Evolutionary conservation across 805 yeast species (phyloP).

Genomic region (Grigorovia transvaalensis): DNA sequence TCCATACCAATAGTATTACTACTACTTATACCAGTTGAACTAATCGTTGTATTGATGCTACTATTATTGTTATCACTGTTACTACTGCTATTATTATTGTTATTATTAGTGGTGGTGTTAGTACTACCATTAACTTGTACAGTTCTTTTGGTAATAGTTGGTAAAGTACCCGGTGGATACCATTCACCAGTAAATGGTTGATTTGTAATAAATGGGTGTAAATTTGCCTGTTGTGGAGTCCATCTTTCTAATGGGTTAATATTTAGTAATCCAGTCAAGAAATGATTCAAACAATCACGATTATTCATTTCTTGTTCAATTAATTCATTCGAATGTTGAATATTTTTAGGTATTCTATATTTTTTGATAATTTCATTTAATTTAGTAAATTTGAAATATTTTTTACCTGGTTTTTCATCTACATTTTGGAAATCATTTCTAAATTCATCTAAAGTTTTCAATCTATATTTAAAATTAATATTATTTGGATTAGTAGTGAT

Average conservation of each 20-base stretch:
- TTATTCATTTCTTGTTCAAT: slow-evolving; percentile 66
- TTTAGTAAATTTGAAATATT: slow-evolving; percentile 60
- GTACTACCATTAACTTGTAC: background rate
- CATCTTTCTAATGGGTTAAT: slow-evolving; percentile 89
- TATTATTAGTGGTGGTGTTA: too few species aligned
- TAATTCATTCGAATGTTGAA: slow-evolving; percentile 24
- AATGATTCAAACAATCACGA: slow-evolving; percentile 63
- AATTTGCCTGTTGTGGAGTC: slow-evolving; percentile 91
- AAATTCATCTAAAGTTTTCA: slow-evolving; percentile 43
- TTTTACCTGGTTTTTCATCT: slow-evolving; percentile 69
- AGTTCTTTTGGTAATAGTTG: background rate
- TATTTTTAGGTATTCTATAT: slow-evolving; percentile 61
- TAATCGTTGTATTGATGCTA: background rate
- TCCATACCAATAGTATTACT: background rate
- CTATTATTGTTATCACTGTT: background rate
- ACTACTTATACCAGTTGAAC: background rate
- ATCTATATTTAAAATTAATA: slow-evolving; percentile 18
- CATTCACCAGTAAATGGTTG: slow-evolving; percentile 43
- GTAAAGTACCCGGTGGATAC: slow-evolving; percentile 38
- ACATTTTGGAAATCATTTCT: slow-evolving; percentile 21
- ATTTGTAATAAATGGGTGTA: slow-evolving; percentile 81
- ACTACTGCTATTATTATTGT: background rate
- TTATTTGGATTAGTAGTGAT: background rate
- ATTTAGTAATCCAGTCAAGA: slow-evolving; percentile 65
- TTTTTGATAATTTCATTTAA: slow-evolving; percentile 66